These are phyloP conservation scores for Actinomortierella wolfii DNA, from an alignment of 371 early-diverging fungal genomes.

Conservation along the genomic window DNA sequence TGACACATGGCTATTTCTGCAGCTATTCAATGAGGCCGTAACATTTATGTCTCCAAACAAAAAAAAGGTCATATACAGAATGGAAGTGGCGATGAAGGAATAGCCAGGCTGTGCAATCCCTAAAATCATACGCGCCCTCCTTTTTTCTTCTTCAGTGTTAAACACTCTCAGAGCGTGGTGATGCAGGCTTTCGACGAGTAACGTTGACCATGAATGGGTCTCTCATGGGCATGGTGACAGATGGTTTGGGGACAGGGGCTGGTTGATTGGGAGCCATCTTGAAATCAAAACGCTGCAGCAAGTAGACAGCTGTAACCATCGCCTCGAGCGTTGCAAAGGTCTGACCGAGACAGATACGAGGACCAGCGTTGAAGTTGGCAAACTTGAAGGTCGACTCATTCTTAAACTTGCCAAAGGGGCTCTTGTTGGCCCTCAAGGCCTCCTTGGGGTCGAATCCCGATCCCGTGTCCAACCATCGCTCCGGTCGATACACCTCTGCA, in stretches of 20 bases:
- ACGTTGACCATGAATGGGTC: slow-evolving; percentile 15
- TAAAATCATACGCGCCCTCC: no score
- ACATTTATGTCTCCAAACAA: no score
- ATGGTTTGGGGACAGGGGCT: slow-evolving; percentile 12
- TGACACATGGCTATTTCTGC: no score
- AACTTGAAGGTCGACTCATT: slow-evolving; percentile 36
- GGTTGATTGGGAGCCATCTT: slow-evolving; percentile 46
- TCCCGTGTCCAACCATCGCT: slow-evolving; percentile 26
- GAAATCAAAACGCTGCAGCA: slow-evolving; percentile 51
- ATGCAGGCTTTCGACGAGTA: not conserved
- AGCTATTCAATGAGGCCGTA: no score
- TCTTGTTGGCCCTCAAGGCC: not conserved
- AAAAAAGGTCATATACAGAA: no score
- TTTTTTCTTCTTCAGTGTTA: no score
- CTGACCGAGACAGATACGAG: slow-evolving; percentile 45
- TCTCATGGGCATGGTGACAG: slow-evolving; percentile 29
- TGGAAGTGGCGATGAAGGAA: no score
- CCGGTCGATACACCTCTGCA: slow-evolving; percentile 29
- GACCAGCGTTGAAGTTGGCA: slow-evolving; percentile 27
- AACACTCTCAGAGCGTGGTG: no score
- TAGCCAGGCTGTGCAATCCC: no score
- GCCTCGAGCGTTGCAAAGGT: slow-evolving; percentile 59
- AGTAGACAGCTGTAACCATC: slow-evolving; percentile 50
- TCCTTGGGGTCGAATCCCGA: not conserved
- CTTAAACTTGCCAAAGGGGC: slow-evolving; percentile 34